phyloP scores from a whole-genome alignment of 495 filamentous ascomycete genomes.

The Durotheca rogersii region DNA sequence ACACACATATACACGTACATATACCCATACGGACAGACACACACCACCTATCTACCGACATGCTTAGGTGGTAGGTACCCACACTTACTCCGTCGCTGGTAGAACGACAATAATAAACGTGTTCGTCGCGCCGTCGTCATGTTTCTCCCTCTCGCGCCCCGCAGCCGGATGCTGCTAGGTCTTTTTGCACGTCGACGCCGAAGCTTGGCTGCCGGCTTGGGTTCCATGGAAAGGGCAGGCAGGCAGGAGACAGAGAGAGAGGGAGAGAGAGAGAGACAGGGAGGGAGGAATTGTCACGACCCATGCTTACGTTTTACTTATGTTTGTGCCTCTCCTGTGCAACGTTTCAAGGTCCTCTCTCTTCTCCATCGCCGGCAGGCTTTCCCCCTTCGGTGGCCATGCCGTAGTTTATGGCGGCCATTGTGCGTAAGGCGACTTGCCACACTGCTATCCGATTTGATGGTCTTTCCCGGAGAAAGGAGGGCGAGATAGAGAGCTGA shows the following conservation, averaged over 20 bases:
- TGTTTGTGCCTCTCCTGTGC: too few relatives aligned
- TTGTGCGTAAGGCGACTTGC: too few relatives aligned
- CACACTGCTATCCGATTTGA: too few relatives aligned
- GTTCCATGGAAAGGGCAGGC: conserved; percentile 1
- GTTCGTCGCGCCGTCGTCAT: too few relatives aligned
- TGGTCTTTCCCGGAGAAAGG: too few relatives aligned
- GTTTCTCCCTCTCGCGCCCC: not conserved
- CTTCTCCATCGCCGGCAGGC: conserved; percentile 14
- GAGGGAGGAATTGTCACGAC: not conserved
- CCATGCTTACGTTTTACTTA: not conserved
- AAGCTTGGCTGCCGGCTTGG: conserved; percentile 4
- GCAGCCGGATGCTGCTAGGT: not conserved
- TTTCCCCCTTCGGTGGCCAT: not conserved
- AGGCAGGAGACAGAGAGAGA: too few relatives aligned
- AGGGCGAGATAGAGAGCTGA: too few relatives aligned
- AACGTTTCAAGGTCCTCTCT: not conserved
- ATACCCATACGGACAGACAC: too few relatives aligned
- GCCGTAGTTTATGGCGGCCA: too few relatives aligned
- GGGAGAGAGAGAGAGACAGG: too few relatives aligned
- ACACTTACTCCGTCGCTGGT: conserved; percentile 6
- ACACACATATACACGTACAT: too few relatives aligned
- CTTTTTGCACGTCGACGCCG: conserved; percentile 5
- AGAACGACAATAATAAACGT: conserved; percentile 21
- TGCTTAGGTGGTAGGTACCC: conserved; percentile 11
- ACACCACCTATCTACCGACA: too few relatives aligned